Evolutionary conservation across 306 rosid genomes (phyloP), one percentile per base, ranked within the genome.

Genomic region (Ormosia semicastrata): DNA sequence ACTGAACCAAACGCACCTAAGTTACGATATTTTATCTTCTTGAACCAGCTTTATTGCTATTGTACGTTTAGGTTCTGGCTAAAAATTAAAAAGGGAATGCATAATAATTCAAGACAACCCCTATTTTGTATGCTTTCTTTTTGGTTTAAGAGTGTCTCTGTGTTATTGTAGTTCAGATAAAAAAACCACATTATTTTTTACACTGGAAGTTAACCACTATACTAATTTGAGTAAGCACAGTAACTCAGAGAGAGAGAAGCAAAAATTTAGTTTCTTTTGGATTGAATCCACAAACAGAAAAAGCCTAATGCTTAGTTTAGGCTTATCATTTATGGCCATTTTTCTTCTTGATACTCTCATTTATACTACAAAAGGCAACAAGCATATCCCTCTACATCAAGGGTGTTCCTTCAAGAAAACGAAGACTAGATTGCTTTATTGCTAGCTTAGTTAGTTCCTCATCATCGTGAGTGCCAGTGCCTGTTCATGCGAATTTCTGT

Each of bases 381-480:
- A 75, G 5, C 67, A 59, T 30, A 81, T 3, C 83, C 62, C 52
- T 79, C 59, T 64, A 73, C 79, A 75, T 18, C 15, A 84, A 50
- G 44, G 9, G 54, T 47, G 64, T 73, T 75, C 73, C 53, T 58
- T 58, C 67, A 73, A 84, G 75, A 84, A 71, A 64, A 41, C 68
- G 60, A 79, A 41, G 66, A 66, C 71, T 29, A 15, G 75, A 65
- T 41, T 47, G 66, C 75, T 54, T 47, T 10, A 7, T 17, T 67
- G 64, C 63, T 49, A 87, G 79, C 71, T 65, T 66, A 70, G 43
- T 68, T 79, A 90, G 71, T 88, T 93, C 84, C 97, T 93, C 97
- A 92, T 96, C 99, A 96, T 96, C 86, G 97, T 85, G 14, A 93
- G 87, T 37, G 99, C 99, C 24, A 24, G 24, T 24, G 24, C 1